Evolutionary conservation across 1,284 basidiomycete species (phyloP).

Genomic region (Moesziomyces antarcticus): DNA sequence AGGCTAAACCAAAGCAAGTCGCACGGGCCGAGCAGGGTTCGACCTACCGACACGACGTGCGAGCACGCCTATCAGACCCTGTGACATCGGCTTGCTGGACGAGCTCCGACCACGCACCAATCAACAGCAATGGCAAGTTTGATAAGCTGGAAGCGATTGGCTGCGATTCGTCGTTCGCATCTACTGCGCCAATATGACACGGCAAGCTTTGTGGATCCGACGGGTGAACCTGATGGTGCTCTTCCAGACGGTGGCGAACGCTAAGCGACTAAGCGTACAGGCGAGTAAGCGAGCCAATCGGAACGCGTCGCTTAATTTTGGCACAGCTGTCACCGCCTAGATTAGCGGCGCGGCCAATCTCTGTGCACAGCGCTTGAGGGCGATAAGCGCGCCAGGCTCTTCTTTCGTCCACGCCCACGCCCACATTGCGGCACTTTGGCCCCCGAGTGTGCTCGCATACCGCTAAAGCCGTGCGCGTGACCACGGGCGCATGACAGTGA

Average conservation of each 20-base stretch:
- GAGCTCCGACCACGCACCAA: neutral
- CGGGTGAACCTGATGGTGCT: neutral
- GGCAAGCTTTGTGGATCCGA: neutral
- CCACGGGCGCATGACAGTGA: neutral
- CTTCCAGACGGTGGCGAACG: neutral
- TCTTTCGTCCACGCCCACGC: too few relatives aligned
- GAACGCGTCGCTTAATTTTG: constrained; percentile 13
- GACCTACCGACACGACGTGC: neutral
- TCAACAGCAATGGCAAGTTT: neutral
- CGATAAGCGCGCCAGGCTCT: neutral
- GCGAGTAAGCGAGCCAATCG: constrained; percentile 26
- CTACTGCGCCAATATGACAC: neutral
- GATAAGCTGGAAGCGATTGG: neutral
- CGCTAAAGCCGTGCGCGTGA: neutral
- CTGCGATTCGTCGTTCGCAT: neutral
- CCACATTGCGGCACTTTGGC: neutral
- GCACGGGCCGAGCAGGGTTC: too few relatives aligned
- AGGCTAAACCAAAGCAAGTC: too few relatives aligned
- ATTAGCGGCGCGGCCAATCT: constrained; percentile 2
- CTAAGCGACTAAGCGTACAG: neutral
- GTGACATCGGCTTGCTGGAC: neutral
- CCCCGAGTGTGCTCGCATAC: neutral
- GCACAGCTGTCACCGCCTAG: constrained; percentile 7
- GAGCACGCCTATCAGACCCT: neutral
- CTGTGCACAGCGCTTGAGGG: too few relatives aligned